Percentiles rank a stretch among this genome's conserved stretches.
Evolutionary conservation across 768 basidiomycete genomes (phyloP).

Genomic region (Kockovaella imperatae): DNA sequence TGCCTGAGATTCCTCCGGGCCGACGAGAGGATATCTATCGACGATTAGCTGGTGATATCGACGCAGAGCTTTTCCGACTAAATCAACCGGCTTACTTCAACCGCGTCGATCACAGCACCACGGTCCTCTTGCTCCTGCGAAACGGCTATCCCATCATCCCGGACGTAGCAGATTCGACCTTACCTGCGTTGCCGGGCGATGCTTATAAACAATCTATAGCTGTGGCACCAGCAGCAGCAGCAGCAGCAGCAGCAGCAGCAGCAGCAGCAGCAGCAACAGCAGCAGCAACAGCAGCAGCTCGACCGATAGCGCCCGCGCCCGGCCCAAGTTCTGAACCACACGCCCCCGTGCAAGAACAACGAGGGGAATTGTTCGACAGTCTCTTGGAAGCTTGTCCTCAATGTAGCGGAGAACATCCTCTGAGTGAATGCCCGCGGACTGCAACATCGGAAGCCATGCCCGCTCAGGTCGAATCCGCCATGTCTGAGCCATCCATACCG

Average conservation of each 20-base stretch:
- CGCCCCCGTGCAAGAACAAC: background rate
- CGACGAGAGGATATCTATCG: conserved; percentile 9
- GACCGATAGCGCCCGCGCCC: background rate
- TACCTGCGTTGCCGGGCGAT: background rate
- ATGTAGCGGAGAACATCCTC: no score
- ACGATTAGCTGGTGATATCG: conserved; percentile 11
- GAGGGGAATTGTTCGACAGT: no score
- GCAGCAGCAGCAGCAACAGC: background rate
- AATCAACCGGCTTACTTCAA: background rate
- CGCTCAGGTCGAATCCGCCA: no score
- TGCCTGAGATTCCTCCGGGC: conserved; percentile 16
- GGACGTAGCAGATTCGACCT: background rate
- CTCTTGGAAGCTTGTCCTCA: no score
- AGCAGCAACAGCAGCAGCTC: background rate
- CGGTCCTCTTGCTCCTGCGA: background rate
- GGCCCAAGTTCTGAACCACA: background rate
- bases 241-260: background rate
- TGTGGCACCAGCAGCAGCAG: no score
- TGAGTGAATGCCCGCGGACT: no score
- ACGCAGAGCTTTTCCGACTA: background rate
- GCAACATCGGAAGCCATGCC: no score
- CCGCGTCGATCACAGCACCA: background rate
- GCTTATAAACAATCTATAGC: background rate
- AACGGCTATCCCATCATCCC: background rate
- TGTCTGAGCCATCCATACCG: no score